Evolutionary conservation across 2,329 filamentous ascomycete genomes (phyloP).

Genomic region (Fusarium sublunatum): DNA sequence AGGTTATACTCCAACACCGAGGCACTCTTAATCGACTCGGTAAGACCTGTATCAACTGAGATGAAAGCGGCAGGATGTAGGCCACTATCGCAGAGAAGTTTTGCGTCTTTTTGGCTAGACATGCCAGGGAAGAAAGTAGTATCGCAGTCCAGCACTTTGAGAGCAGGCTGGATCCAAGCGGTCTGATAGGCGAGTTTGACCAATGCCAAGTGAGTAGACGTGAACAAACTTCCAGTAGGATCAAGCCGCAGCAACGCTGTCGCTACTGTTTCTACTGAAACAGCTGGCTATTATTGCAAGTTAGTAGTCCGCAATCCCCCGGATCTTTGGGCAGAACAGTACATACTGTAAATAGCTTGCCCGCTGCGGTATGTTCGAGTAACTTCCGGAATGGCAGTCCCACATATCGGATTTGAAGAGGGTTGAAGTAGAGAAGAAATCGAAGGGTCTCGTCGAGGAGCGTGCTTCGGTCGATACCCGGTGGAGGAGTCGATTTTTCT

Average conservation of each 20-base stretch:
- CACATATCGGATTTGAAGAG: constrained; percentile 64
- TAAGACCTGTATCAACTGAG: constrained; percentile 67
- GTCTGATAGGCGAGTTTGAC: constrained; percentile 69
- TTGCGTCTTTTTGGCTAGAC: constrained; percentile 50
- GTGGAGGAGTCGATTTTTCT: constrained; percentile 39
- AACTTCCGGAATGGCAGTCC: constrained; percentile 58
- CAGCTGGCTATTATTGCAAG: constrained; percentile 53
- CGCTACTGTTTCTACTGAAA: constrained; percentile 59
- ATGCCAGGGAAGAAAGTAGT: constrained; percentile 73
- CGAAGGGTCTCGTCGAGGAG: constrained; percentile 57
- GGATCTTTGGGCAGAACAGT: constrained; percentile 1
- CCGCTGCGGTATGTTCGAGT: constrained; percentile 55
- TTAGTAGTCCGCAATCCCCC: constrained; percentile 23
- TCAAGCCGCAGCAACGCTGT: constrained; percentile 73
- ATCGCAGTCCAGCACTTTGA: constrained; percentile 71
- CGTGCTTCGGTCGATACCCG: constrained; percentile 47
- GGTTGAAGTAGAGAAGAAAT: constrained; percentile 63
- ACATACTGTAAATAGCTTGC: constrained; percentile 57
- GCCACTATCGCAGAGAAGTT: constrained; percentile 58
- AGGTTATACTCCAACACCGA: constrained; percentile 76
- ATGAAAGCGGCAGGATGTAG: constrained; percentile 68
- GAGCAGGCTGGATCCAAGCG: constrained; percentile 63
- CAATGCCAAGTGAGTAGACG: constrained; percentile 69
- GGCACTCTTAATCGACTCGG: constrained; percentile 61
- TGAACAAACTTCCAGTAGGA: constrained; percentile 73